Evolutionary conservation across 2,329 filamentous ascomycete genomes (phyloP), one percentile per base, ranked within the genome.

Genomic region (Paramyrothecium sp.): DNA sequence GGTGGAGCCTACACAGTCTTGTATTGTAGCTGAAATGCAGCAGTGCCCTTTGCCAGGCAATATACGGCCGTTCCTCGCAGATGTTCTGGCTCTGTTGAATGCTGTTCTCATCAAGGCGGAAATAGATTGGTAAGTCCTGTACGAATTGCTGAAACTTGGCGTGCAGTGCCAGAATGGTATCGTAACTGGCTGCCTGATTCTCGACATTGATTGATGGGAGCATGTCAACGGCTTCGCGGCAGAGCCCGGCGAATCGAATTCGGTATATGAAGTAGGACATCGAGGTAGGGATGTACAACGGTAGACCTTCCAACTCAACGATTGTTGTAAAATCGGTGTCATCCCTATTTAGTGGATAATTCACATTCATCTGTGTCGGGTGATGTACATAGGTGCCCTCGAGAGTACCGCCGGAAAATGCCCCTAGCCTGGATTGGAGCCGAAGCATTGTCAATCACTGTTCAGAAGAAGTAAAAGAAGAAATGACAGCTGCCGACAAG

Each of bases 1-100:
- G 53, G 34, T 61, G 60, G 22, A 61, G 60, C 17, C 60, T 56
- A 54, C 60, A 59, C 11, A 59, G 54, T 30, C 60, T 56, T 23
- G 52, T 55, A 23, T 60, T 30, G 30, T 54, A 46, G 51, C 58
- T 56, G 21, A 61, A 56, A 49, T 61, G 56, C 26, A 61, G 17
- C 33, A 54, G 30, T 13, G 52, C 38, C 19, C 58, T 30, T 21
- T 61, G 60, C 22, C 57, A 51, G 21, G 52, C 51, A 26, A 61
- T 54, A 21, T 56, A 49, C 2, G 58, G 60, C 16, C 49, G 30
- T 2, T 56, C 48, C 41, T 20, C 23, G 33, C 55, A 56, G 13
- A 53, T 53, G 3, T 47, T 26, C n/a, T 22, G 4, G 8, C 51
- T 56, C 38, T 52, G 38, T 33, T 55, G 34, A 7, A 57, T 51